Conservation (phyloP, 2,329 filamentous ascomycete genomes). For the Sclerotinia trifoliorum region DNA sequence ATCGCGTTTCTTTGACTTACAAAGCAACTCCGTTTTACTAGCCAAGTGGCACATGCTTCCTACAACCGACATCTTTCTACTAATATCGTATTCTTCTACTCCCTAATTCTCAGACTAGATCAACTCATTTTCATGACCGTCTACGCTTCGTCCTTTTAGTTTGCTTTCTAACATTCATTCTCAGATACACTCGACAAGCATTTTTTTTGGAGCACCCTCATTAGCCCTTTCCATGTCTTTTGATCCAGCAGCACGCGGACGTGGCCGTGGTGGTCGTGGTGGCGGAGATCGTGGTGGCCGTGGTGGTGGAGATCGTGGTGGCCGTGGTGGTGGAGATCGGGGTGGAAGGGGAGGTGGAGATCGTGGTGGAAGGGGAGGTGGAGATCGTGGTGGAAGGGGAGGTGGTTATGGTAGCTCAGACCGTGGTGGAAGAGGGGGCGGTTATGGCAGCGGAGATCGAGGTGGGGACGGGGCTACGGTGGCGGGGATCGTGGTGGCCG, state of each 20-base stretch:
- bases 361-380: not conserved
- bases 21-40: not conserved
- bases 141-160: not conserved
- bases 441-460: slow-evolving; percentile 25
- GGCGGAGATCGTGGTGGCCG: not conserved
- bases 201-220: not conserved
- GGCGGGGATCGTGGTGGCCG: slow-evolving; percentile 38
- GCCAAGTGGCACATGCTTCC: not conserved
- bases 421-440: slow-evolving; percentile 27
- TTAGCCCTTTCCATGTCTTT: slow-evolving; percentile 4
- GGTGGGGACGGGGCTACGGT: slow-evolving; percentile 39
- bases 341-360: too few species aligned
- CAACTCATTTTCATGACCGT: not conserved
- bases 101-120: not conserved
- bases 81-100: not conserved
- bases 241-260: slow-evolving; percentile 7
- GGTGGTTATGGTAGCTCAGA: not conserved
- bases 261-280: slow-evolving; percentile 20
- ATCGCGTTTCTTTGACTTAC: not conserved
- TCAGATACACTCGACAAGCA: not conserved
- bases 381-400: not conserved
- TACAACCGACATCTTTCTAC: not conserved
- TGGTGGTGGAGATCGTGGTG: not conserved
- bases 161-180: not conserved
- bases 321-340: too few species aligned